Evolutionary conservation across 768 basidiomycete species (phyloP).

Genomic region (Boletus edulis): DNA sequence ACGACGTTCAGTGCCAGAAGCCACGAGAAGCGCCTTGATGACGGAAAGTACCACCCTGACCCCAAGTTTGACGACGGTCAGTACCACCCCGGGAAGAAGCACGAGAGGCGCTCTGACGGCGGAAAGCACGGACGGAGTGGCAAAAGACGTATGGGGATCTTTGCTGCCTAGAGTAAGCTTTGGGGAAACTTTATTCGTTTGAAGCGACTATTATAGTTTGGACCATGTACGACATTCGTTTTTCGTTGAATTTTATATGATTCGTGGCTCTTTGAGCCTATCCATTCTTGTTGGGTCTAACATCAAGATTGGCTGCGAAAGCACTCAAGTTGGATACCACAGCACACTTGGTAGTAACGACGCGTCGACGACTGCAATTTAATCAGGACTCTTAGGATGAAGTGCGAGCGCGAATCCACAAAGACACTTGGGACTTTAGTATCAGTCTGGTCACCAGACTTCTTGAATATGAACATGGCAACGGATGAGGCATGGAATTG

Average conservation of each 20-base stretch:
- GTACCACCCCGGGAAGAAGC: slow-evolving; percentile 3
- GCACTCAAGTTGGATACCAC: too few relatives aligned
- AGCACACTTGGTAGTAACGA: too few relatives aligned
- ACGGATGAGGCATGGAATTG: too few relatives aligned
- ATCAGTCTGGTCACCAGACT: too few relatives aligned
- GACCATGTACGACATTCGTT: slow-evolving; percentile 12
- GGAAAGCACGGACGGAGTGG: neutral
- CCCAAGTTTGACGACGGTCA: neutral
- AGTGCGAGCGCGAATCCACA: too few relatives aligned
- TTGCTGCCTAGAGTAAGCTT: neutral
- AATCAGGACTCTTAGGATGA: too few relatives aligned
- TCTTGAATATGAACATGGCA: too few relatives aligned
- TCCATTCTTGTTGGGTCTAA: too few relatives aligned
- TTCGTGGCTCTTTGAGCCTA: too few relatives aligned
- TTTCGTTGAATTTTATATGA: neutral
- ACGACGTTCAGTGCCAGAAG: slow-evolving; percentile 4
- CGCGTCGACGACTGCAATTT: too few relatives aligned
- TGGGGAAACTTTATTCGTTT: neutral
- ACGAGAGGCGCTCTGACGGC: slow-evolving; percentile 2
- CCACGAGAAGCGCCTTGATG: neutral
- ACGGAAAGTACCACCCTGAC: neutral
- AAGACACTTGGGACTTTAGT: too few relatives aligned
- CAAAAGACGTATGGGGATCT: neutral
- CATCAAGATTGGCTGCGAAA: too few relatives aligned
- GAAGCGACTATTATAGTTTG: slow-evolving; percentile 3